Evolutionary conservation across 2,329 filamentous ascomycete genomes (phyloP).

Genomic region (Exophiala dermatitidis): DNA sequence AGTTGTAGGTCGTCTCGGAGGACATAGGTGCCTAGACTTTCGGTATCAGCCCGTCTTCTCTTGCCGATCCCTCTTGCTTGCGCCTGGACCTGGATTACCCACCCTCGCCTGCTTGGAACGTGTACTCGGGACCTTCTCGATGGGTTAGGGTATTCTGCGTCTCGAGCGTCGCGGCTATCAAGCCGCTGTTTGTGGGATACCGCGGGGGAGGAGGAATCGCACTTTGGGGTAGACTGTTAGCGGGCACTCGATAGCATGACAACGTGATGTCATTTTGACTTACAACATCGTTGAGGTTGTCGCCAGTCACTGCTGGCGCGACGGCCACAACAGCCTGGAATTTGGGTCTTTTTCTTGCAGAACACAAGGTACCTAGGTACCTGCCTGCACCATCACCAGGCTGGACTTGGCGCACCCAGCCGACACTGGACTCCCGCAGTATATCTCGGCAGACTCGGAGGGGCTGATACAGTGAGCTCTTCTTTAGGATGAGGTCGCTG

Average conservation of each 20-base stretch:
- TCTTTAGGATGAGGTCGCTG: too few relatives aligned
- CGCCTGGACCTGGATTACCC: constrained; percentile 2
- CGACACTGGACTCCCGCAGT: too few relatives aligned
- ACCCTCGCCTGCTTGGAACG: constrained; percentile 89
- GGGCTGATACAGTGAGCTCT: too few relatives aligned
- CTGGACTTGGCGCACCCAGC: too few relatives aligned
- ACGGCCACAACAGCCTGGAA: not conserved
- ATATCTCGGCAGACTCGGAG: too few relatives aligned
- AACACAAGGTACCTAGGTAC: too few relatives aligned
- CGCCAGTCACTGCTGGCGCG: not conserved
- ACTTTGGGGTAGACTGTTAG: constrained; percentile 39
- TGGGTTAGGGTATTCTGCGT: constrained; percentile 84
- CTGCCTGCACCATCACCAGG: too few relatives aligned
- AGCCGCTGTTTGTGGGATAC: constrained; percentile 63
- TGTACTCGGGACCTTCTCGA: constrained; percentile 74
- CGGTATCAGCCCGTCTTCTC: not conserved
- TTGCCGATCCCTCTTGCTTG: too few relatives aligned
- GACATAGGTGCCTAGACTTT: constrained; percentile 66
- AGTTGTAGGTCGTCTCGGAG: constrained; percentile 87
- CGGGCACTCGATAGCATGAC: not conserved
- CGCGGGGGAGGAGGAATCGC: constrained; percentile 78
- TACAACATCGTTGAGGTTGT: constrained; percentile 25
- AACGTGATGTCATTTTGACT: not conserved
- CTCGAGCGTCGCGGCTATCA: constrained; percentile 72
- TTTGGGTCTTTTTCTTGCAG: too few relatives aligned